Percentiles rank a stretch among this genome's conserved stretches.
These are phyloP conservation scores for Saitozyma podzolica DNA, from an alignment of 768 basidiomycete species.

Conservation along the genomic window DNA sequence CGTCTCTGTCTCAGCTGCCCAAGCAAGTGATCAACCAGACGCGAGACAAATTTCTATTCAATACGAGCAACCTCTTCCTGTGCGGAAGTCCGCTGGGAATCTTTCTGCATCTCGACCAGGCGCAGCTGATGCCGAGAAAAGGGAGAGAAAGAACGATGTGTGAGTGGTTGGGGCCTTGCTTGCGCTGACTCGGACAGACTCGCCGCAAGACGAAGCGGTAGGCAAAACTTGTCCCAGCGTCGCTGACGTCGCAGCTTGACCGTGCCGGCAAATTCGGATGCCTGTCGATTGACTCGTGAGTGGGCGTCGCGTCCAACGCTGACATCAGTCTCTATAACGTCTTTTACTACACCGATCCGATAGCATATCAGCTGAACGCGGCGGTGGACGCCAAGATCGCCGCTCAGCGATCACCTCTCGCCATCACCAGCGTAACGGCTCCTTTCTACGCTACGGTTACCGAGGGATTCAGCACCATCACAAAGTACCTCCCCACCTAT, in stretches of 20 bases:
- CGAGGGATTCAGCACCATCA: conserved; percentile 47
- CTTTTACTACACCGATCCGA: conserved; percentile 56
- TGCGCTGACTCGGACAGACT: conserved; percentile 32
- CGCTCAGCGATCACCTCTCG: conserved; percentile 36
- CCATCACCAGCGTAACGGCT: conserved; percentile 50
- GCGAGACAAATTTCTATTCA: conserved; percentile 53
- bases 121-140: conserved; percentile 56
- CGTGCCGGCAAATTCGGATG: conserved; percentile 56
- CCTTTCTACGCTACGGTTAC: conserved; percentile 52
- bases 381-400: conserved; percentile 54
- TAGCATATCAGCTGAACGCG: conserved; percentile 56
- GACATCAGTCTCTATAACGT: conserved; percentile 55
- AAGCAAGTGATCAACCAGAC: conserved; percentile 47
- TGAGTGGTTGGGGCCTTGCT: conserved; percentile 10
- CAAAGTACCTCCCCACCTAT: conserved; percentile 44
- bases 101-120: conserved; percentile 56
- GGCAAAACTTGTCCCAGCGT: too few species aligned
- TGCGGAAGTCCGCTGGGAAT: conserved; percentile 56
- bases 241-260: conserved; percentile 41
- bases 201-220: conserved; percentile 55
- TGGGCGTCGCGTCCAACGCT: conserved; percentile 20
- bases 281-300: conserved; percentile 53
- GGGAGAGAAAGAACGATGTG: conserved; percentile 55
- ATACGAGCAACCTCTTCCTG: conserved; percentile 53
- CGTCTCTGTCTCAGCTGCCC: conserved; percentile 50